Evolutionary conservation across 2,329 filamentous ascomycete genomes (phyloP), one percentile per base, ranked within the genome.

Genomic region (Paecilomyces fulvus): DNA sequence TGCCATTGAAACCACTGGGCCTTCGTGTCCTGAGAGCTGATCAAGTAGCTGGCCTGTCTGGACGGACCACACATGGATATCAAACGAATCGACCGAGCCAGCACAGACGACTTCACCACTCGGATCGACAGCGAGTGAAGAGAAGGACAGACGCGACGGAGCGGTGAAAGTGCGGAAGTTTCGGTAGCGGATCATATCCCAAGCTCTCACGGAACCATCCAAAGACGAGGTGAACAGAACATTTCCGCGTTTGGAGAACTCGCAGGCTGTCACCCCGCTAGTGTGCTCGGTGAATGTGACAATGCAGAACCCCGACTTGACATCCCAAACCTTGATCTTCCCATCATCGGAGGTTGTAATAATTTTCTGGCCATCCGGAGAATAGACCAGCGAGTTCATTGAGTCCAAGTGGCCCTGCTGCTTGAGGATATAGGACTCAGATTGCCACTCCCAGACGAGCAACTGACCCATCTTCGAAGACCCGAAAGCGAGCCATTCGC

Each of bases 401-500:
- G 90, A 88, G 70, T 99, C 94, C 62, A 96, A 92, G 73, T 99
- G 94, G 0, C 92, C 94, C 73, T 97, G 94, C 69, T 99, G 94
- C 75, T 99, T 99, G 51, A 99, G 79, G 57, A 99, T 95, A 72
- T 99, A 99, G 5, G 92, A 97, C 73, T 99, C 95, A 0, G 94
- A 99, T 70, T 97, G 92, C 92, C 95, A 99, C 72, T 99, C 94
- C 94, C 94, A 99, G 3, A 99, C 94, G 3, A 99, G 77, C n/a
- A 99, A 79, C 70, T 99, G 94, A 0, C 95, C 95, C 4, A 96
- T 81, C 66, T 95, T 95, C 1, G 94, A 95, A 0, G 95, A 94
- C 12, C 92, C 94, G 71, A 99, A 96, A 0, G 95, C 95, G 21
- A 99, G 78, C 94, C 94, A 99, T 75, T 97, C 92, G 54, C 94